Evolutionary conservation across 768 basidiomycete genomes (phyloP).

Genomic region (Filobasidium wieringae): DNA sequence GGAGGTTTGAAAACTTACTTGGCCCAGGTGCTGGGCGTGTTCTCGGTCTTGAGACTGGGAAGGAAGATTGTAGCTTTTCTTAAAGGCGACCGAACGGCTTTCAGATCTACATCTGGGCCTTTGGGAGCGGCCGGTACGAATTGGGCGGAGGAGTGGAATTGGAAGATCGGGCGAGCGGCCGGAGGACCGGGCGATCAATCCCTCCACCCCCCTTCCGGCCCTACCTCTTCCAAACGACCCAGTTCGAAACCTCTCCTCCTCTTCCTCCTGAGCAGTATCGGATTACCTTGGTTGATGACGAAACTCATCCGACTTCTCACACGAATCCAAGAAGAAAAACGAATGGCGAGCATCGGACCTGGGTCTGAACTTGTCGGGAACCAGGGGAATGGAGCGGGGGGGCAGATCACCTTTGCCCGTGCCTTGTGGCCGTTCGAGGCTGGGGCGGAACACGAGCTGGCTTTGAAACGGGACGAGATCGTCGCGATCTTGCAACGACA

Average conservation of each 20-base stretch:
- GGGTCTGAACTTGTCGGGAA: not conserved
- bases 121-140: constrained; percentile 12
- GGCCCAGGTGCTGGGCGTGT: constrained; percentile 83
- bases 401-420: constrained; percentile 56
- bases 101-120: constrained; percentile 15
- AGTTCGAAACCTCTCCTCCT: constrained; percentile 82
- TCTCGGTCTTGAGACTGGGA: constrained; percentile 59
- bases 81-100: constrained; percentile 45
- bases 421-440: constrained; percentile 67
- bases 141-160: constrained; percentile 38
- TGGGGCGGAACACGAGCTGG: constrained; percentile 63
- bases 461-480: constrained; percentile 76
- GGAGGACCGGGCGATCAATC: constrained; percentile 15
- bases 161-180: constrained; percentile 11
- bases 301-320: constrained; percentile 69
- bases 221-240: constrained; percentile 35
- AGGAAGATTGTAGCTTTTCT: constrained; percentile 50
- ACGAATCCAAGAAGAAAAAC: constrained; percentile 46
- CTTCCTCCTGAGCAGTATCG: constrained; percentile 86
- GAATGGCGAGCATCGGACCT: not conserved
- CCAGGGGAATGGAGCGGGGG: not conserved
- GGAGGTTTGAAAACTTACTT: constrained; percentile 80
- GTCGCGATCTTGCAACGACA: constrained; percentile 78
- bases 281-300: constrained; percentile 86
- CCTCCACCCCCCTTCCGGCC: constrained; percentile 20